Conservation (phyloP, 495 filamentous ascomycete genomes). For the Aspergillus cavernicola region DNA sequence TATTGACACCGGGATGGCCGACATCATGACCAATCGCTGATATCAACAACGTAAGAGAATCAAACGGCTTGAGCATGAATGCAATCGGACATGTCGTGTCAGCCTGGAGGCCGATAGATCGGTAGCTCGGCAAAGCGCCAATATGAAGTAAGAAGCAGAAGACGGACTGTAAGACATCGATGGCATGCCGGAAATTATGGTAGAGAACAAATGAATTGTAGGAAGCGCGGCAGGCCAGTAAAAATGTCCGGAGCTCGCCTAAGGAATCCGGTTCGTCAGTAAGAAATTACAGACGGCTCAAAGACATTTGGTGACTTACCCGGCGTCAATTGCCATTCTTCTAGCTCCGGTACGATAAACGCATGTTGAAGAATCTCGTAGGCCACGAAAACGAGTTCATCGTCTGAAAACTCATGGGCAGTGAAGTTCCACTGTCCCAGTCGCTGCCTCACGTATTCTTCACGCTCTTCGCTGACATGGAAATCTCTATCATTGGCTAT, state of each 20-base stretch:
- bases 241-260: slow-evolving; percentile 69
- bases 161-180: slow-evolving; percentile 90
- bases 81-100: slow-evolving; percentile 59
- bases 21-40: slow-evolving; percentile 97
- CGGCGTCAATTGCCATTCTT: slow-evolving; percentile 70
- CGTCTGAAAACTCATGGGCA: slow-evolving; percentile 82
- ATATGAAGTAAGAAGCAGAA: slow-evolving; percentile 89
- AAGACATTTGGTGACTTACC: slow-evolving; percentile 44
- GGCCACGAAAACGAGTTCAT: slow-evolving; percentile 79
- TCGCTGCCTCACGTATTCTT: slow-evolving; percentile 59
- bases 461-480: slow-evolving; percentile 51
- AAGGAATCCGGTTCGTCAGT: neutral
- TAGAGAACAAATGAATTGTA: slow-evolving; percentile 98
- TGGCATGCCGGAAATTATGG: slow-evolving; percentile 96
- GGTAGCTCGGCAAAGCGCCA: slow-evolving; percentile 69
- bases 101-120: slow-evolving; percentile 20
- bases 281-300: neutral
- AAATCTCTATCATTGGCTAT: slow-evolving; percentile 30
- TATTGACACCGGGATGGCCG: slow-evolving; percentile 96
- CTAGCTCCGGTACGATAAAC: slow-evolving; percentile 73
- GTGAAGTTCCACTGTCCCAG: slow-evolving; percentile 84
- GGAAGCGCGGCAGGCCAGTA: slow-evolving; percentile 76
- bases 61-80: slow-evolving; percentile 71
- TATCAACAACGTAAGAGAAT: slow-evolving; percentile 83
- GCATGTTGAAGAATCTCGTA: slow-evolving; percentile 86